phyloP scores from a whole-genome alignment of 805 yeast genomes.

The Myxozyma neotropica region DNA sequence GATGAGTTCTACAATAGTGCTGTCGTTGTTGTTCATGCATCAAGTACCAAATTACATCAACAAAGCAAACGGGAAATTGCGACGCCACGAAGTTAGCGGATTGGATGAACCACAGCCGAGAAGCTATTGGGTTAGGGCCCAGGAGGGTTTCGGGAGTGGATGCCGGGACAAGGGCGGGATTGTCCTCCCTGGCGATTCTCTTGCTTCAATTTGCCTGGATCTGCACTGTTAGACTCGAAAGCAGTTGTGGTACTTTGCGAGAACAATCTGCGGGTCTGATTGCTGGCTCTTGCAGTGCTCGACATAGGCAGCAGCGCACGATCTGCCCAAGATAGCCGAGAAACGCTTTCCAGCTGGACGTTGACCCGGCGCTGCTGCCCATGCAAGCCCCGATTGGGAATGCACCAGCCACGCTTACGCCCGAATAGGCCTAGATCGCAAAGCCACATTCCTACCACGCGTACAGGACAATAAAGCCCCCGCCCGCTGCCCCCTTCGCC shows the following conservation, averaged over 20 bases:
- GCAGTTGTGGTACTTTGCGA: too few relatives aligned
- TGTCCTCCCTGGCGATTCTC: too few relatives aligned
- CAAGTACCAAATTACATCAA: background rate
- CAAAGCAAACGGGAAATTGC: slow-evolving; percentile 3
- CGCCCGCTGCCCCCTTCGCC: slow-evolving; percentile 8
- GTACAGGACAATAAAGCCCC: slow-evolving; percentile 6
- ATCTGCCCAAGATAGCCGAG: too few relatives aligned
- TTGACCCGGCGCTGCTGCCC: slow-evolving; percentile 3
- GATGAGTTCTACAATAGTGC: too few relatives aligned
- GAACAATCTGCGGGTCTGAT: too few relatives aligned
- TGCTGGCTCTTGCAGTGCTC: too few relatives aligned
- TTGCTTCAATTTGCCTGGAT: too few relatives aligned
- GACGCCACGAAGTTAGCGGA: background rate
- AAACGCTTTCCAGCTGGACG: slow-evolving; percentile 1
- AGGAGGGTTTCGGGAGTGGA: background rate
- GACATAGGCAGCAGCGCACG: too few relatives aligned
- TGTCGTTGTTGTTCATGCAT: too few relatives aligned
- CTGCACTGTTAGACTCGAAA: too few relatives aligned
- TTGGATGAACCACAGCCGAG: background rate
- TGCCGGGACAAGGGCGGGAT: too few relatives aligned
- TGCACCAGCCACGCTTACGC: slow-evolving; percentile 8
- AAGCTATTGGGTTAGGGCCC: background rate
- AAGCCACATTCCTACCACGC: slow-evolving; percentile 14
- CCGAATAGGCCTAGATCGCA: background rate
- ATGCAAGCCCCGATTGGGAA: slow-evolving; percentile 2